Evolutionary conservation across 352 stramenopile species (phyloP).

Genomic region (Pythium scleroteichum): DNA sequence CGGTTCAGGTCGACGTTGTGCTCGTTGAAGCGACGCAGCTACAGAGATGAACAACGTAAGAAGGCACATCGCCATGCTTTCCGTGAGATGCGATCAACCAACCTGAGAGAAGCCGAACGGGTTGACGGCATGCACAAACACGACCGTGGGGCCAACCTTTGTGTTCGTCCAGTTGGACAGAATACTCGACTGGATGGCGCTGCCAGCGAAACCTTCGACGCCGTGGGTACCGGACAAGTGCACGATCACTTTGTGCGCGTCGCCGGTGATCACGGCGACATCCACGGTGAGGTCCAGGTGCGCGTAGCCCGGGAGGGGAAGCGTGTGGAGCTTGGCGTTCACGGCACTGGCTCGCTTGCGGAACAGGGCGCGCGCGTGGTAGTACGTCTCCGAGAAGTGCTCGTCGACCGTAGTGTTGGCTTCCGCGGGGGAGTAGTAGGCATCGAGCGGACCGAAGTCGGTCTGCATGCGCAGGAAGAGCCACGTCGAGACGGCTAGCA

Average conservation of each 20-base stretch:
- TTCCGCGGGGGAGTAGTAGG: slow-evolving; percentile 14
- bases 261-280: slow-evolving; percentile 33
- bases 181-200: slow-evolving; percentile 49
- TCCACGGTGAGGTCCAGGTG: slow-evolving; percentile 46
- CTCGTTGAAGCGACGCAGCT: slow-evolving; percentile 89
- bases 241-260: slow-evolving; percentile 27
- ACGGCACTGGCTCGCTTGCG: slow-evolving; percentile 17
- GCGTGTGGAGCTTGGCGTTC: slow-evolving; percentile 25
- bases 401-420: slow-evolving; percentile 16
- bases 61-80: background rate
- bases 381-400: slow-evolving; percentile 37
- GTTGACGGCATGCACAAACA: slow-evolving; percentile 93
- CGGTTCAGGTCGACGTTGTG: slow-evolving; percentile 71
- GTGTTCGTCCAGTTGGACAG: slow-evolving; percentile 4
- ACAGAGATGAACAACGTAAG: background rate
- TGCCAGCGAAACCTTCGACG: slow-evolving; percentile 52
- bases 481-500: slow-evolving; percentile 7
- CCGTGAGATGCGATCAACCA: background rate
- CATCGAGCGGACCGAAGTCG: slow-evolving; percentile 28
- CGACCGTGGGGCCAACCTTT: slow-evolving; percentile 56
- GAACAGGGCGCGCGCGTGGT: slow-evolving; percentile 37
- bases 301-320: slow-evolving; percentile 22
- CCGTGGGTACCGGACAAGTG: slow-evolving; percentile 55
- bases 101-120: slow-evolving; percentile 87
- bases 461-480: slow-evolving; percentile 28